A percentile compares a stretch with the other conserved stretches of the same genome.
These are phyloP conservation scores for Catharanthus roseus DNA, from an alignment of 257 asterid genomes.

Conservation along the genomic window DNA sequence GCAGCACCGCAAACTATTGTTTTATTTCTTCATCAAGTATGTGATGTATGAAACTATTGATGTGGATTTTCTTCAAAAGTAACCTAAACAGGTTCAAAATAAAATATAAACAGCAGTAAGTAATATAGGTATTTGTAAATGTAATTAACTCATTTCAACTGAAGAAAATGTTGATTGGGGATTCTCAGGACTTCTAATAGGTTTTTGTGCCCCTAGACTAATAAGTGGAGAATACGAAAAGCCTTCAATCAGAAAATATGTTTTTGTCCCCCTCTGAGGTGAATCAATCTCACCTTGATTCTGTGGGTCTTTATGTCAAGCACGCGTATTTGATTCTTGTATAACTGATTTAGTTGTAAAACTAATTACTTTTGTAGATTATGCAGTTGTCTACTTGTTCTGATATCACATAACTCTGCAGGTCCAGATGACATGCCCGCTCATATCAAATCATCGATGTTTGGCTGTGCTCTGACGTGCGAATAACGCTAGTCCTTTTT, in stretches of 20 bases:
- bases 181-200: not conserved
- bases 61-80: not conserved
- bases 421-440: slow-evolving; percentile 99
- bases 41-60: not conserved
- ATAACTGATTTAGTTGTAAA: too few relatives aligned
- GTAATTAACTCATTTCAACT: not conserved
- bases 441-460: slow-evolving; percentile 94
- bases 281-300: too few relatives aligned
- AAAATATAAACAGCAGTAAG: not conserved
- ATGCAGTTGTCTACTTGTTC: slow-evolving; percentile 8
- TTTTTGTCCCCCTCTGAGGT: too few relatives aligned
- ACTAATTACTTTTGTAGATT: not conserved
- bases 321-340: not conserved
- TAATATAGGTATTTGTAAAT: not conserved
- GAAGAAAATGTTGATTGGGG: not conserved
- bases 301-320: too few relatives aligned
- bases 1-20: not conserved
- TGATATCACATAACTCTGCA: slow-evolving; percentile 32
- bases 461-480: slow-evolving; percentile 85
- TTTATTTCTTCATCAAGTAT: not conserved
- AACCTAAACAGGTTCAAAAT: not conserved
- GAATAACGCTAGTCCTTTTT: slow-evolving; percentile 11
- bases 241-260: too few relatives aligned
- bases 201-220: too few relatives aligned
- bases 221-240: too few relatives aligned